Conservation (phyloP, 495 filamentous ascomycete genomes). For the Rostrohypoxylon terebratum region DNA sequence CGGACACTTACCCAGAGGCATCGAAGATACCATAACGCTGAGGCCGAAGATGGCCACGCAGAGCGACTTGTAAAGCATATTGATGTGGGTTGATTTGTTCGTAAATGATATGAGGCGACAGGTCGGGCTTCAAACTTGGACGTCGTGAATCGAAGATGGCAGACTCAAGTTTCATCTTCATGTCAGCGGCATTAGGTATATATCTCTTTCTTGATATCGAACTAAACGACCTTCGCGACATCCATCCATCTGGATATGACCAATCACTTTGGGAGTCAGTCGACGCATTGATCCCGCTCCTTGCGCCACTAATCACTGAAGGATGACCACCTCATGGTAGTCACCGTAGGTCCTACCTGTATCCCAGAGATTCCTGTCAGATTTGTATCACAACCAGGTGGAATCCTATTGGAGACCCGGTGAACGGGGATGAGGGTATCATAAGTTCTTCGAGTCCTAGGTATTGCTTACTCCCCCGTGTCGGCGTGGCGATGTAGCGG, state of each 20-base stretch:
- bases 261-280: background rate
- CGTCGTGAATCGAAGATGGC: background rate
- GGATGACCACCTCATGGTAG: background rate
- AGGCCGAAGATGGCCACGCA: background rate
- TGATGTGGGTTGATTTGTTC: background rate
- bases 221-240: background rate
- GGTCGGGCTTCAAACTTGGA: background rate
- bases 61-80: conserved; percentile 2
- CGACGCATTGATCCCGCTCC: background rate
- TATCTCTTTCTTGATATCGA: background rate
- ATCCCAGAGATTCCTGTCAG: background rate
- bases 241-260: background rate
- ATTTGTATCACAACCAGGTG: background rate
- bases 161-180: background rate
- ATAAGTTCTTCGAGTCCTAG: background rate
- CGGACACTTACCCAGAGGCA: background rate
- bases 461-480: background rate
- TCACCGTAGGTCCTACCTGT: background rate
- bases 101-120: background rate
- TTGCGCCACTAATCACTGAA: background rate
- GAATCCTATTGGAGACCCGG: background rate
- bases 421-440: background rate
- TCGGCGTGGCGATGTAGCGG: background rate
- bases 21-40: background rate
- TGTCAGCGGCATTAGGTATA: background rate